Percentiles rank a stretch among this genome's conserved stretches.
Conservation (phyloP, 2,329 filamentous ascomycete genomes). For the Hypoxylon sp. region DNA sequence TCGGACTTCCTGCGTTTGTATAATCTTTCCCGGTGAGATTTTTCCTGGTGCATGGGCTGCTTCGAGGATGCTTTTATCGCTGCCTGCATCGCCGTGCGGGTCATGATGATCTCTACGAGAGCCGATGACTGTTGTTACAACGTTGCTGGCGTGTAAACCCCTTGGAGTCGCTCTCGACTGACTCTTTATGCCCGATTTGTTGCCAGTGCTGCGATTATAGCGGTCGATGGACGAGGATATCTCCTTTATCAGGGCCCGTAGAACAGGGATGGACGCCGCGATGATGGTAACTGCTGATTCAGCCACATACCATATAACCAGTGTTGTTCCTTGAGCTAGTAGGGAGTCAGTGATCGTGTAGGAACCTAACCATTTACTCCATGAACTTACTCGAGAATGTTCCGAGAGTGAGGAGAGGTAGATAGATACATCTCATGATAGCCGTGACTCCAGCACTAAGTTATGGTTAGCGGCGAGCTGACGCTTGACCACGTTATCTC, state of each 20-base stretch:
- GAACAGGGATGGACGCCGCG: constrained; percentile 55
- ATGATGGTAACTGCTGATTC: constrained; percentile 52
- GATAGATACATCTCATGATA: constrained; percentile 46
- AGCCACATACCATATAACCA: constrained; percentile 52
- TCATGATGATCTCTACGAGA: constrained; percentile 35
- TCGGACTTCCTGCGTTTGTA: constrained; percentile 47
- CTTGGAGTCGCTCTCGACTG: constrained; percentile 26
- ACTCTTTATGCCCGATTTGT: constrained; percentile 37
- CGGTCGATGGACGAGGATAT: constrained; percentile 42
- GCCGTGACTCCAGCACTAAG: constrained; percentile 48
- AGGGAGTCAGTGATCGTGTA: constrained; percentile 6
- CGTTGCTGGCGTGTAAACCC: constrained; percentile 38
- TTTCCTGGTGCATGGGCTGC: constrained; percentile 35
- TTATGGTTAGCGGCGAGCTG: constrained; percentile 14
- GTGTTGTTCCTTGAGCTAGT: constrained; percentile 35
- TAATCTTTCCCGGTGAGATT: constrained; percentile 39
- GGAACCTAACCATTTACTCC: neutral
- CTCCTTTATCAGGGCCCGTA: constrained; percentile 52
- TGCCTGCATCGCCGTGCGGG: constrained; percentile 38
- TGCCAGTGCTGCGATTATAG: constrained; percentile 38
- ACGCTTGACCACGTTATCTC: neutral
- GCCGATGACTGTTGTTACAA: constrained; percentile 42
- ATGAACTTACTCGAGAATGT: constrained; percentile 48
- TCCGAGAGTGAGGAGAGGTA: constrained; percentile 36
- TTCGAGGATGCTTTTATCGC: constrained; percentile 48